phyloP scores from a whole-genome alignment of 768 basidiomycete species.

The Termitomyces sp. region DNA sequence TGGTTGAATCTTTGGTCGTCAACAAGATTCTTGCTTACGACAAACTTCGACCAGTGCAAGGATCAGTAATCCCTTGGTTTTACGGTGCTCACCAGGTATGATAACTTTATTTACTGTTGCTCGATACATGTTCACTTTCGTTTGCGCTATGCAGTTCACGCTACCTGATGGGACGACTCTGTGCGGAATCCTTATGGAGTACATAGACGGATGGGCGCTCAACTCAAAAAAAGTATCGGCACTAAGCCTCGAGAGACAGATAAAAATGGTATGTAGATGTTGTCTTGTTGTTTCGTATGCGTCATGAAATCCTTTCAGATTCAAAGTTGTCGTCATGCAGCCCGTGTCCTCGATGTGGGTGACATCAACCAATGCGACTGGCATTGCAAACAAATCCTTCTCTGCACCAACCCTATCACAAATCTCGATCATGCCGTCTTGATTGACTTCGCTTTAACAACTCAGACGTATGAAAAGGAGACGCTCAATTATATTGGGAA shows the following conservation, averaged over 20 bases:
- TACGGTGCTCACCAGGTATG: background rate
- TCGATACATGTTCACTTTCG: too few relatives aligned
- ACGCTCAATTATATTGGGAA: background rate
- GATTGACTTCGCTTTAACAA: background rate
- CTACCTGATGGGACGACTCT: background rate
- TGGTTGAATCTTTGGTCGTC: background rate
- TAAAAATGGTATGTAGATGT: background rate
- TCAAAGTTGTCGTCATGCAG: background rate
- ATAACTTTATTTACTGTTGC: background rate
- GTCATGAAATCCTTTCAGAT: background rate
- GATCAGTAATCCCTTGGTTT: background rate
- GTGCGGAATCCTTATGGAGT: background rate
- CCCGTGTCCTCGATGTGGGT: background rate
- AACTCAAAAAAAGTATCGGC: background rate
- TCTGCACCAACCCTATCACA: background rate
- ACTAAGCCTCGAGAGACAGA: background rate
- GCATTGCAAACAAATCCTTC: background rate
- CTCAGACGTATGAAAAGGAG: background rate
- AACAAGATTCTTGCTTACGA: background rate
- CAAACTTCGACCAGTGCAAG: background rate
- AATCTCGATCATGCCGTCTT: background rate
- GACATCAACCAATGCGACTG: background rate
- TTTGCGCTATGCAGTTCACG: background rate
- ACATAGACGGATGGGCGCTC: background rate
- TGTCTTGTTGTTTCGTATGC: too few relatives aligned